These are phyloP conservation scores for Parascedosporium putredinis DNA, from an alignment of 2,329 filamentous ascomycete species.

Conservation along the genomic window DNA sequence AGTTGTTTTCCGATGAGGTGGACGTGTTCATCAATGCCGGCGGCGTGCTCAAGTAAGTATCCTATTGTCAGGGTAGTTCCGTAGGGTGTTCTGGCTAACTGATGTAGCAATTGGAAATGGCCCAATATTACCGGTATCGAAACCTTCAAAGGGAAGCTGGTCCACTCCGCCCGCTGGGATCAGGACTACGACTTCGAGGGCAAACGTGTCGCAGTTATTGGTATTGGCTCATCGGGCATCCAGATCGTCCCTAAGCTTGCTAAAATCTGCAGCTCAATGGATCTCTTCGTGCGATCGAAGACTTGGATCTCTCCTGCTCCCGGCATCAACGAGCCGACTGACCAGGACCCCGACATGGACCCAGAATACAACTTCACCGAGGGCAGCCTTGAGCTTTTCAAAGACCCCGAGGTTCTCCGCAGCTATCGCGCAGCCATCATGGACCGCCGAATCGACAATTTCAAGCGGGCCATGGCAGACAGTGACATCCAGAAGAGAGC, in stretches of 20 bases:
- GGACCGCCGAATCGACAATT: slow-evolving; percentile 37
- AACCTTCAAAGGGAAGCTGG: slow-evolving; percentile 42
- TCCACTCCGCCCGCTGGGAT: slow-evolving; percentile 55
- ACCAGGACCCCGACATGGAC: slow-evolving; percentile 15
- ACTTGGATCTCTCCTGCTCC: slow-evolving; percentile 58
- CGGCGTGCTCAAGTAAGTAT: slow-evolving; percentile 11
- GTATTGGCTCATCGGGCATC: slow-evolving; percentile 52
- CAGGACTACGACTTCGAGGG: slow-evolving; percentile 33
- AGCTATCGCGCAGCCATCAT: slow-evolving; percentile 46
- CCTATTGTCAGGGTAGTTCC: no score
- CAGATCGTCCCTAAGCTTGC: slow-evolving; percentile 46
- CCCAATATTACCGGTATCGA: slow-evolving; percentile 49
- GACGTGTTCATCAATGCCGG: slow-evolving; percentile 11
- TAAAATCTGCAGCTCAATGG: slow-evolving; percentile 35
- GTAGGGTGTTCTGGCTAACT: no score
- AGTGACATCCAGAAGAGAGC: slow-evolving; percentile 48
- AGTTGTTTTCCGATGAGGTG: slow-evolving; percentile 9
- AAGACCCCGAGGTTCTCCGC: slow-evolving; percentile 49
- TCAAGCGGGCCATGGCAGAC: slow-evolving; percentile 41
- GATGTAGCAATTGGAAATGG: slow-evolving; percentile 57
- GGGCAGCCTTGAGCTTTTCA: slow-evolving; percentile 5
- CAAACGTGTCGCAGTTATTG: slow-evolving; percentile 48
- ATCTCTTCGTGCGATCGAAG: slow-evolving; percentile 53
- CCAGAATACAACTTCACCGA: slow-evolving; percentile 31
- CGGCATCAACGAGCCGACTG: slow-evolving; percentile 44